Base-by-base conservation (phyloP, 306 rosid genomes). In the Adenanthera pavonina region DNA sequence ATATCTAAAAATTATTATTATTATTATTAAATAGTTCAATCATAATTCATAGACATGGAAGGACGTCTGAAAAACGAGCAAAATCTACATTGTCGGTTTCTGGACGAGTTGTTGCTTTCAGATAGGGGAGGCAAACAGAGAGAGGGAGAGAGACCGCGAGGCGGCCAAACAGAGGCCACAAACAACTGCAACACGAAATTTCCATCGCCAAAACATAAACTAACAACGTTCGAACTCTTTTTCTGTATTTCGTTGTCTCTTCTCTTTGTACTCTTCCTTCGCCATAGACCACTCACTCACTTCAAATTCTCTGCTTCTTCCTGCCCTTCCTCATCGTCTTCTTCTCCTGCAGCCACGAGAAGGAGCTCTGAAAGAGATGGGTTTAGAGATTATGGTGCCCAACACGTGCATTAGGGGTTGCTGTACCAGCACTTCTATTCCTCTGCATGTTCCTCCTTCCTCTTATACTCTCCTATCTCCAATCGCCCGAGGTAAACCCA, bases 401-500 rank as follows among this genome's bases (percentile, higher is more conserved):
- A 95, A 95, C 89, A 81, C 89, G 0, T 95, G 98, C 90, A 77
- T 92, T 8, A 87, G 99, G 84, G 99, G 99, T 33, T 95, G 99
- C 91, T 93, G 98, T 73, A 77, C 79, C 51, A 93, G 94, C 86
- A 7, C 78, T 56, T 82, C 88, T 52, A 92, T 95, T 64, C 98
- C 99, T 78, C 92, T 95, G 1, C 98, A 93, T 82, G 94, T 93
- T 56, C 91, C 86, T 65, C 89, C 97, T 67, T 89, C 99, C 76
- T 88, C 94, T 51, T 95, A 78, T 25, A 20, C 89, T 82, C 88
- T 95, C 16, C 85, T 90, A 84, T 90, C 91, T 17, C 95, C 94
- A 25, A 87, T 95, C 84, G 97, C 97, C 80, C 86, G 89, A 87
- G 99, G 98, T 90, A 82, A 78, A 1, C 10, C 20, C 76, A 19